phyloP scores from a whole-genome alignment of 345 rosid species.

The Eucalyptus regnans region DNA sequence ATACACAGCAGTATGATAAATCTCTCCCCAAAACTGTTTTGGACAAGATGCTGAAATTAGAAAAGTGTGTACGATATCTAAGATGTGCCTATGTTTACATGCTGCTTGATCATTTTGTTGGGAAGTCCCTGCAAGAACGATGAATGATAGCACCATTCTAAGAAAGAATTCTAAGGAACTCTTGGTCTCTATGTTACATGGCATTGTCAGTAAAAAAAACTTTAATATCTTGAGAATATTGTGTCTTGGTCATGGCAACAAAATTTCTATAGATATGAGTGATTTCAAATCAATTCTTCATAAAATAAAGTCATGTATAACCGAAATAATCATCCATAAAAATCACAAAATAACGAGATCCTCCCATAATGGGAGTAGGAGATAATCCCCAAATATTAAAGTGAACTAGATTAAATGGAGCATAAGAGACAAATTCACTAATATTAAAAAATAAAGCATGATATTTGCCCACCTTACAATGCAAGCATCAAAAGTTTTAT shows the following conservation, averaged over 20 bases:
- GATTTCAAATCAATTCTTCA: no score
- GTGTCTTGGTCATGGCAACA: not conserved
- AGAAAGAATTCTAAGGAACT: not conserved
- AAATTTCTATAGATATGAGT: not conserved
- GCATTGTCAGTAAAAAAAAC: not conserved
- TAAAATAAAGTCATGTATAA: not conserved
- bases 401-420: not conserved
- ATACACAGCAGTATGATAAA: no score
- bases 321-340: rapidly evolving
- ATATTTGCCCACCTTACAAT: not conserved
- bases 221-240: not conserved
- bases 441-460: not conserved
- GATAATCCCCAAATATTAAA: not conserved
- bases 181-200: not conserved
- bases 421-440: no score
- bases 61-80: no score
- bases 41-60: not conserved
- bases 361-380: not conserved
- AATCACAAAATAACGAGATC: no score
- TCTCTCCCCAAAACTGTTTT: no score
- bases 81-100: no score
- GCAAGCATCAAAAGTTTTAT: no score
- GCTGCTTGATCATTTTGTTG: no score
- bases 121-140: no score
- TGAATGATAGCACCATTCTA: not conserved